These are phyloP conservation scores for Leishmania martiniquensis DNA, from an alignment of 208 protist species.

Conservation along the genomic window DNA sequence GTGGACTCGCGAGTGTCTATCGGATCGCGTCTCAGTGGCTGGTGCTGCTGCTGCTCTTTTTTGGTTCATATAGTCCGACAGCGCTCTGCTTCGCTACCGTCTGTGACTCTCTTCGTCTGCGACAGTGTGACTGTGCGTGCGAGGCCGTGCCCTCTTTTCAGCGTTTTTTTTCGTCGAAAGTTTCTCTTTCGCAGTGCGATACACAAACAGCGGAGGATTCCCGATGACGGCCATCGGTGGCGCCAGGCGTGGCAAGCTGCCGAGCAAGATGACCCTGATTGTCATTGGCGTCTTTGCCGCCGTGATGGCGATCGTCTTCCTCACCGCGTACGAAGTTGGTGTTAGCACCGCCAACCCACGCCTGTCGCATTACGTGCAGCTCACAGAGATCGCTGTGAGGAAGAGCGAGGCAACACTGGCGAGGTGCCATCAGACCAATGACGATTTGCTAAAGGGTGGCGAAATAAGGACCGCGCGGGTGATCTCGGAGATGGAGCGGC, in stretches of 20 bases:
- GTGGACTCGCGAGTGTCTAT: too few relatives aligned
- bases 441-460: slow-evolving; percentile 3
- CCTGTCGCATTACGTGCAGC: neutral
- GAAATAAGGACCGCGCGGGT: slow-evolving; percentile 4
- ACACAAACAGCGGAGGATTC: neutral
- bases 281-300: slow-evolving; percentile 6
- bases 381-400: slow-evolving; percentile 2
- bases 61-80: too few relatives aligned
- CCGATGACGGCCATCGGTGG: neutral
- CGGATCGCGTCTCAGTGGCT: too few relatives aligned
- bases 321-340: slow-evolving; percentile 24
- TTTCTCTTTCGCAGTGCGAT: neutral
- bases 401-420: neutral
- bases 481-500: slow-evolving; percentile 13
- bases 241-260: slow-evolving; percentile 12
- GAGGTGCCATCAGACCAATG: neutral
- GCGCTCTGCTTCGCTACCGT: neutral
- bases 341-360: slow-evolving; percentile 18
- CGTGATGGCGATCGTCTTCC: slow-evolving; percentile 15
- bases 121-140: too few relatives aligned
- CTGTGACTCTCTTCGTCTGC: neutral
- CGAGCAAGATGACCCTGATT: slow-evolving; percentile 3
- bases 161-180: too few relatives aligned
- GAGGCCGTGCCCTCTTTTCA: too few relatives aligned
- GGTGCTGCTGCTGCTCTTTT: too few relatives aligned